Conservation (phyloP, 805 yeast genomes). For the Wickerhamomyces hampshirensis region DNA sequence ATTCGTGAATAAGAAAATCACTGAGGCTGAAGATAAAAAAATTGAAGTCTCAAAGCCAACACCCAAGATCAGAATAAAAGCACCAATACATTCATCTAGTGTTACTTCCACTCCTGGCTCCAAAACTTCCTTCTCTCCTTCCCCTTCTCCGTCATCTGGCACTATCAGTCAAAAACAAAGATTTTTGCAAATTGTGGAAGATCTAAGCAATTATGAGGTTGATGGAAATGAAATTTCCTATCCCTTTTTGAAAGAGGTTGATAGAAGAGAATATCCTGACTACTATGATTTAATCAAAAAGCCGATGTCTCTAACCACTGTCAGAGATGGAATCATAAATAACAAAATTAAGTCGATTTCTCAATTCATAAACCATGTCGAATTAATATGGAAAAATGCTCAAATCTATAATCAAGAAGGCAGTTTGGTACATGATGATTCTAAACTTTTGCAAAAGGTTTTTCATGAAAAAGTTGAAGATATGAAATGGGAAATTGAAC, state of each 20-base stretch:
- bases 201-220: slow-evolving; percentile 20
- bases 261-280: slow-evolving; percentile 68
- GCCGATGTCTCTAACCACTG: slow-evolving; percentile 69
- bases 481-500: slow-evolving; percentile 16
- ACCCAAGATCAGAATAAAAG: slow-evolving; percentile 18
- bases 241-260: slow-evolving; percentile 74
- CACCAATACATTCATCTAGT: background rate
- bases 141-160: slow-evolving; percentile 2
- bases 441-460: slow-evolving; percentile 51
- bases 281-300: slow-evolving; percentile 66
- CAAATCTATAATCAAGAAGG: slow-evolving; percentile 70
- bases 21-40: slow-evolving; percentile 23
- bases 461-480: slow-evolving; percentile 38
- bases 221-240: slow-evolving; percentile 43
- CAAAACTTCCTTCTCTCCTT: slow-evolving; percentile 1
- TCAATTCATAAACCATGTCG: slow-evolving; percentile 53
- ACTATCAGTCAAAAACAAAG: slow-evolving; percentile 15
- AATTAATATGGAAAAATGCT: slow-evolving; percentile 73
- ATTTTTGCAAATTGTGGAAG: slow-evolving; percentile 14
- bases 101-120: slow-evolving; percentile 1
- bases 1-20: slow-evolving; percentile 54
- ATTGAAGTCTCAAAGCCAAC: slow-evolving; percentile 12
- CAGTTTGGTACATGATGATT: slow-evolving; percentile 68
- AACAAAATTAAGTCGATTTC: slow-evolving; percentile 52
- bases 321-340: slow-evolving; percentile 46